phyloP scores from a whole-genome alignment of 1,139 yeast genomes.

The Suhomyces ambrosiae region DNA sequence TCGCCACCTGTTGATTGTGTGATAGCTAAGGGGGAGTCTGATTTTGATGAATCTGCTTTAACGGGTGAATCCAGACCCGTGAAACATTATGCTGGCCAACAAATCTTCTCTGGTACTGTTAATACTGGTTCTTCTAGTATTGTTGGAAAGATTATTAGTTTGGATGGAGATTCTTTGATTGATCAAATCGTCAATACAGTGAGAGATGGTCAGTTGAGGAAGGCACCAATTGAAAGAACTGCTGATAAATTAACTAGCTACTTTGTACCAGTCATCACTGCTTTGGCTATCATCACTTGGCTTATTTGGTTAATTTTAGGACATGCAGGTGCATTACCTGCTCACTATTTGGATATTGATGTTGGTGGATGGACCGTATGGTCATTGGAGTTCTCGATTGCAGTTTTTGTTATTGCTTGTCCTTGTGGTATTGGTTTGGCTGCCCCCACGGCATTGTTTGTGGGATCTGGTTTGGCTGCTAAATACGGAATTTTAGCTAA shows the following conservation, averaged over 20 bases:
- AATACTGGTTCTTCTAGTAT: conserved; percentile 60
- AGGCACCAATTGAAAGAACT: conserved; percentile 73
- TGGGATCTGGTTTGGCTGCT: conserved; percentile 51
- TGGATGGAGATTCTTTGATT: conserved; percentile 65
- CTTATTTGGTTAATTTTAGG: conserved; percentile 67
- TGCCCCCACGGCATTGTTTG: conserved; percentile 51
- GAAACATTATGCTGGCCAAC: conserved; percentile 55
- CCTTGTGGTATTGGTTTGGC: conserved; percentile 54
- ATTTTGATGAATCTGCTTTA: conserved; percentile 75
- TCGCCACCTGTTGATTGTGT: conserved; percentile 75
- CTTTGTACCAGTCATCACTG: conserved; percentile 70
- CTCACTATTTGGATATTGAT: conserved; percentile 58
- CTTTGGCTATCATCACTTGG: conserved; percentile 66
- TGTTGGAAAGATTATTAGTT: conserved; percentile 58
- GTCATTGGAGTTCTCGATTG: conserved; percentile 75
- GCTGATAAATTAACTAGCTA: conserved; percentile 73
- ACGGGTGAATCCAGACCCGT: conserved; percentile 71
- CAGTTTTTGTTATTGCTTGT: conserved; percentile 68
- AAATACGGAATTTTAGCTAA: conserved; percentile 70
- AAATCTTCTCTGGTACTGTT: conserved; percentile 71
- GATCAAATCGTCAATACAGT: conserved; percentile 73
- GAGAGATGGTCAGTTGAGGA: conserved; percentile 69
- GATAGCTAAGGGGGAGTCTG: conserved; percentile 55
- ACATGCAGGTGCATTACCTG: conserved; percentile 55
- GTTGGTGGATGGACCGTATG: conserved; percentile 78